These are phyloP conservation scores for Andrographis paniculata DNA, from an alignment of 305 asterid species.

Conservation along the genomic window DNA sequence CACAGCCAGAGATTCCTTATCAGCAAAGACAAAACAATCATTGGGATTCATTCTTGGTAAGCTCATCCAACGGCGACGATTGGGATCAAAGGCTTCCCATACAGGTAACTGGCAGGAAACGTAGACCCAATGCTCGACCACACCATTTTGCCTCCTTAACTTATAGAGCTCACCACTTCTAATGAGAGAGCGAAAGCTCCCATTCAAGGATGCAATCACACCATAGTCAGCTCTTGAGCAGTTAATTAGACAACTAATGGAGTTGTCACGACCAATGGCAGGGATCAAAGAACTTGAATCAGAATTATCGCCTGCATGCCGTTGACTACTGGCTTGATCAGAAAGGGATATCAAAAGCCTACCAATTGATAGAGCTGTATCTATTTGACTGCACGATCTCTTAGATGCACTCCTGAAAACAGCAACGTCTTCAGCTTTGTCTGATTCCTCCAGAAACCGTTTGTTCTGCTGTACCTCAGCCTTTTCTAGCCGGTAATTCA, in stretches of 20 bases:
- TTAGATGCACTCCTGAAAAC: constrained; percentile 32
- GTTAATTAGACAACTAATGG: constrained; percentile 48
- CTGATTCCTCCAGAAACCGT: constrained; percentile 42
- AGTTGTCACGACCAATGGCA: constrained; percentile 58
- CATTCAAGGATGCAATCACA: constrained; percentile 44
- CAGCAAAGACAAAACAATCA: constrained; percentile 48
- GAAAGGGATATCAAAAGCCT: constrained; percentile 15
- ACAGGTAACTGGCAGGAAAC: constrained; percentile 56
- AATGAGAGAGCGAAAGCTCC: constrained; percentile 48
- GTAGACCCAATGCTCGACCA: constrained; percentile 73
- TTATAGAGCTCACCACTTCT: constrained; percentile 48
- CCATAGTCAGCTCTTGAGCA: constrained; percentile 67
- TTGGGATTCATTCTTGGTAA: constrained; percentile 50
- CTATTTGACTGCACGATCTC: constrained; percentile 25
- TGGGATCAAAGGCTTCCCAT: constrained; percentile 81
- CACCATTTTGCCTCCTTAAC: constrained; percentile 39
- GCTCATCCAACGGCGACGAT: constrained; percentile 44
- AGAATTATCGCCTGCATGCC: constrained; percentile 26
- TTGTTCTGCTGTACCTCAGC: constrained; percentile 40
- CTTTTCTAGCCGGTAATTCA: constrained; percentile 50
- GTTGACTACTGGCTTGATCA: constrained; percentile 16
- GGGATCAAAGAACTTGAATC: constrained; percentile 44
- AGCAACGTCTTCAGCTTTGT: constrained; percentile 31
- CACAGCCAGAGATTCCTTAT: constrained; percentile 75
- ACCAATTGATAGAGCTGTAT: constrained; percentile 27